Evolutionary conservation across 2,329 filamentous ascomycete genomes (phyloP), one percentile per base, ranked within the genome.

Genomic region (Monilinia polystroma): DNA sequence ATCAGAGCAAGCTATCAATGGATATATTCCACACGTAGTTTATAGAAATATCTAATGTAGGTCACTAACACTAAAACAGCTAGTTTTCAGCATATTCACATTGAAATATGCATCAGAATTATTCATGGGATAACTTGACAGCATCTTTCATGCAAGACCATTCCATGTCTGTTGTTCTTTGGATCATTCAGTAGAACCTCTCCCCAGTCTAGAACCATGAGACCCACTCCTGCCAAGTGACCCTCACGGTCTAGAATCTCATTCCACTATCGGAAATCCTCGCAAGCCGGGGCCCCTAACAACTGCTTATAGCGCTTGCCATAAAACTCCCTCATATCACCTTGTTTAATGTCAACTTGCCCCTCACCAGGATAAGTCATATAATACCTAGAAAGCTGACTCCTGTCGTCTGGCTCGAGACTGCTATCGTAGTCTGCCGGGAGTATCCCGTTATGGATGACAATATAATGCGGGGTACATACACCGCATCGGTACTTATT

Each of bases 391-490:
- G 12, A 23, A 32, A 16, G 7, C 35, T n/a, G n/a, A 23, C 58
- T 60, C 58, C 58, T 20, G 29, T 16, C 7, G 26, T 51, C 12
- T 51, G 45, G 58, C 45, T 38, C 58, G 23, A 60, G 20, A 35
- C 45, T 29, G 14, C 45, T 23, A 62, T 62, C 14, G 3, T 26
- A 11, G 16, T 29, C 58, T 32, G 58, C 26, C 58, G 47, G 45
- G 26, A 51, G 58, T 38, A 51, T 23, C 58, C 58, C 45, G 45
- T 35, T 62, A 3, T 18, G 26, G 16, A 32, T 38, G 51, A 12
- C 29, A 14, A 10, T 20, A 62, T 62, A 26, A 29, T 62, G 58
- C 16, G 58, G 58, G 58, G 58, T 62, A 51, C 29, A 62, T 51
- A 23, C 14, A 60, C 11, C 54, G 38, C 54, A 56, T 43, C n/a